A percentile compares a stretch with the other conserved stretches of the same genome.
Conservation (phyloP, 768 basidiomycete species). For the Boletus rubescentipes region DNA sequence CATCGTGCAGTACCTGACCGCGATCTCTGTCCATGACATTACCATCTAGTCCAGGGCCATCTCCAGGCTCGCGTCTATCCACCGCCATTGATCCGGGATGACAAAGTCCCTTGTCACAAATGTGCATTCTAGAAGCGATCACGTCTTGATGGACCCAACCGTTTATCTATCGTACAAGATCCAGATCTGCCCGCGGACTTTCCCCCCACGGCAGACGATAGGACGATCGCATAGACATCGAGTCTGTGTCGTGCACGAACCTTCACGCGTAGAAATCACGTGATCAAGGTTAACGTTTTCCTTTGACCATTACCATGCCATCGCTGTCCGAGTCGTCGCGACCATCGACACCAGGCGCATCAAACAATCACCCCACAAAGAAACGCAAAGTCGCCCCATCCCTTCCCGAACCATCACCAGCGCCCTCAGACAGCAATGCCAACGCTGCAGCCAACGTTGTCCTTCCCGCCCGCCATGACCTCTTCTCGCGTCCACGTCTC, state of each 20-base stretch:
- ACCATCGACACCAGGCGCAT: constrained; percentile 30
- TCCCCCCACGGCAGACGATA: no score
- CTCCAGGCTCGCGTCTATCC: no score
- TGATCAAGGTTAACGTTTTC: constrained; percentile 13
- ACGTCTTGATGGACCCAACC: background rate
- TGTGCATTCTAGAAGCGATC: background rate
- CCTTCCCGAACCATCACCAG: constrained; percentile 47
- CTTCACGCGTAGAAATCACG: constrained; percentile 17
- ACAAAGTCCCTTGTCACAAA: background rate
- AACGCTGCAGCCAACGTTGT: constrained; percentile 45
- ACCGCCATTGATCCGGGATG: no score
- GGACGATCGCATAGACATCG: background rate
- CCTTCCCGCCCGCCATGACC: constrained; percentile 65
- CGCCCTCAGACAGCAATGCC: constrained; percentile 53
- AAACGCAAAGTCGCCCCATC: constrained; percentile 58
- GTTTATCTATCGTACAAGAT: background rate
- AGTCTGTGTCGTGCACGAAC: no score
- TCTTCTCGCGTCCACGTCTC: constrained; percentile 67
- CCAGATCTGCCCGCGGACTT: background rate
- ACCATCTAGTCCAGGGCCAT: no score
- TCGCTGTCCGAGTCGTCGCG: constrained; percentile 33
- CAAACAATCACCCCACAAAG: constrained; percentile 22
- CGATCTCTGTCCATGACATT: background rate
- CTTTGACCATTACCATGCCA: constrained; percentile 6
- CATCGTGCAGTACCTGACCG: no score